Evolutionary conservation across 2,329 filamentous ascomycete species (phyloP).

Genomic region (Rutstroemia sp.): DNA sequence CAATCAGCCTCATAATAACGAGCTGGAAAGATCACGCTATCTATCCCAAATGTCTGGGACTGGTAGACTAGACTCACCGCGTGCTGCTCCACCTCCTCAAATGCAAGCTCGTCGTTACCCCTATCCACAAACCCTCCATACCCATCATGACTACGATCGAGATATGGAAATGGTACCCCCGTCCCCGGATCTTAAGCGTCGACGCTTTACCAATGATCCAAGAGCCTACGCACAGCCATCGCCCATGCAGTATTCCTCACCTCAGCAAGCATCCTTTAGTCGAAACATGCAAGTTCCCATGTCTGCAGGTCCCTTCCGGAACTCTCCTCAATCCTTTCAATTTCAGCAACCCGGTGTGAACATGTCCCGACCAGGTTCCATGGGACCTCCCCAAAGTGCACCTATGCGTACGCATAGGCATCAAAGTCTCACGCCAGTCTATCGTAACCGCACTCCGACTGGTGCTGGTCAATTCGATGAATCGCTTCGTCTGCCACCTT

Average conservation of each 20-base stretch:
- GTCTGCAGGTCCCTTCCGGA: constrained; percentile 30
- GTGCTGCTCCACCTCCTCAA: constrained; percentile 16
- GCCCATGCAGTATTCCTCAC: constrained; percentile 28
- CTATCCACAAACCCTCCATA: constrained; percentile 23
- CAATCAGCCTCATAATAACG: constrained; percentile 10
- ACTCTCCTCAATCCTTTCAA: constrained; percentile 28
- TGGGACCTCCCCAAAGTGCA: constrained; percentile 26
- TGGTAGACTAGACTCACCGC: constrained; percentile 23
- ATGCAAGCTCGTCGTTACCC: constrained; percentile 16
- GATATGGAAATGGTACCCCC: constrained; percentile 36
- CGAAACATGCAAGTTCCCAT: constrained; percentile 21
- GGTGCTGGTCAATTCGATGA: constrained; percentile 22
- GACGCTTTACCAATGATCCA: constrained; percentile 46
- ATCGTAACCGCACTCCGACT: constrained; percentile 18
- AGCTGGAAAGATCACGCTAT: constrained; percentile 18
- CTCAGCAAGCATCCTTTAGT: constrained; percentile 16
- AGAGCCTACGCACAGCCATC: constrained; percentile 33
- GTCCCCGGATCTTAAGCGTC: constrained; percentile 53
- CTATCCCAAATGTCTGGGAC: constrained; percentile 17
- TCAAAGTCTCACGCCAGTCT: constrained; percentile 15
- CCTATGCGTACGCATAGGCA: constrained; percentile 18
- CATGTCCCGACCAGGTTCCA: constrained; percentile 21
- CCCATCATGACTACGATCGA: constrained; percentile 29
- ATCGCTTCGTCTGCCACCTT: constrained; percentile 29
- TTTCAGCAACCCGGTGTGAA: neutral